Percentiles rank a stretch among this genome's conserved stretches.
Conservation (phyloP, 1,284 basidiomycete species). For the Trametes pubescens region DNA sequence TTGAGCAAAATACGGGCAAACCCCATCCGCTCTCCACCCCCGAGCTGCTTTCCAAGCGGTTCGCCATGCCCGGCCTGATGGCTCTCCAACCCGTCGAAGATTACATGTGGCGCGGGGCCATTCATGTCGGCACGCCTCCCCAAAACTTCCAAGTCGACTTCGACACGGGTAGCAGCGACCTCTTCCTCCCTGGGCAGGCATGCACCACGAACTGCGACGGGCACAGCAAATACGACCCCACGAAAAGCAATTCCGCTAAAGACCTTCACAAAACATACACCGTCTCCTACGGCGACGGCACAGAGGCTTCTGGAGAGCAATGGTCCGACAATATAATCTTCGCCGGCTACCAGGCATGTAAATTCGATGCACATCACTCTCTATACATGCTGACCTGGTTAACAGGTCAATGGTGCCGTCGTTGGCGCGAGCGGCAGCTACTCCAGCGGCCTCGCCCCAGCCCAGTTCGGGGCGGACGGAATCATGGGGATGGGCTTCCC, state of each 20-base stretch:
- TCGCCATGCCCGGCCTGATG: constrained; percentile 8
- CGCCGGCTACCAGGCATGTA: constrained; percentile 46
- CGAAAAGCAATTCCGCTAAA: constrained; percentile 42
- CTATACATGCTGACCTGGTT: not conserved
- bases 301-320: constrained; percentile 42
- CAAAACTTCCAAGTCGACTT: constrained; percentile 25
- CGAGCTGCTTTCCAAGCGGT: constrained; percentile 17
- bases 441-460: constrained; percentile 34
- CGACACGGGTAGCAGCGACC: constrained; percentile 42
- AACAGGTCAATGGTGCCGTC: constrained; percentile 32
- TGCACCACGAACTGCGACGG: constrained; percentile 44
- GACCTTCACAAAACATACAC: constrained; percentile 40
- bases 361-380: constrained; percentile 33
- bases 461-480: constrained; percentile 42
- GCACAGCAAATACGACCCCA: constrained; percentile 45
- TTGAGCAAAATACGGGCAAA: constrained; percentile 34
- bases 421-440: constrained; percentile 38
- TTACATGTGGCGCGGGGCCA: constrained; percentile 40
- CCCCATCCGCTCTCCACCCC: constrained; percentile 30
- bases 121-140: constrained; percentile 43
- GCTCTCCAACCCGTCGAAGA: constrained; percentile 30
- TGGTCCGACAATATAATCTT: constrained; percentile 47
- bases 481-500: constrained; percentile 43
- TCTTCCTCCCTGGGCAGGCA: constrained; percentile 40
- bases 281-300: constrained; percentile 46